A percentile compares a stretch with the other conserved stretches of the same genome.
These are phyloP conservation scores for Suhomyces sp. DNA, from an alignment of 805 yeast species.

Conservation along the genomic window DNA sequence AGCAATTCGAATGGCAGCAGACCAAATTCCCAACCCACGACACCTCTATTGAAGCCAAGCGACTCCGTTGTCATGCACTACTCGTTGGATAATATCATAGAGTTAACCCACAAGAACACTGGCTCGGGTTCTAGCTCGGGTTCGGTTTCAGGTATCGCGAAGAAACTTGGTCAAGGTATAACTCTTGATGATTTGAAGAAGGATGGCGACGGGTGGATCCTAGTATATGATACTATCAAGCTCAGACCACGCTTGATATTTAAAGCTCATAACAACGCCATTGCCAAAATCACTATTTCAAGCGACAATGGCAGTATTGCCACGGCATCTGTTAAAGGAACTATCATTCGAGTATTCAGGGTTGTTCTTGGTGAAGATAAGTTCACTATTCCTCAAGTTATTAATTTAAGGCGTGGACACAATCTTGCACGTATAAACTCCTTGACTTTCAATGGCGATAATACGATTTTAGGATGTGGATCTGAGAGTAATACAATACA, in stretches of 20 bases:
- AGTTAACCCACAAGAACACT: conserved; percentile 23
- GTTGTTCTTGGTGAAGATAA: conserved; percentile 13
- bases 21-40: conserved; percentile 12
- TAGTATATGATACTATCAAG: conserved; percentile 39
- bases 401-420: conserved; percentile 42
- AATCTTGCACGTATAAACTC: conserved; percentile 34
- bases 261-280: conserved; percentile 40
- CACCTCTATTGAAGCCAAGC: conserved; percentile 16
- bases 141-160: conserved; percentile 10
- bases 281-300: conserved; percentile 33
- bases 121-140: conserved; percentile 11
- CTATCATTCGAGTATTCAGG: conserved; percentile 39
- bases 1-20: conserved; percentile 4
- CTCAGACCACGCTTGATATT: conserved; percentile 32
- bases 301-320: conserved; percentile 31
- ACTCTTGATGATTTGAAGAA: conserved; percentile 29
- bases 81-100: conserved; percentile 21
- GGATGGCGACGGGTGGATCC: conserved; percentile 36
- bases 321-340: conserved; percentile 44
- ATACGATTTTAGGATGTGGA: conserved; percentile 37
- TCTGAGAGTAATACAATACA: conserved; percentile 44
- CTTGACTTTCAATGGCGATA: conserved; percentile 35
- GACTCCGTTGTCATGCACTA: conserved; percentile 15
- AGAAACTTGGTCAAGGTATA: conserved; percentile 9
- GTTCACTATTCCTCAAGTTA: conserved; percentile 26